These are phyloP conservation scores for Penicillium sp. DNA, from an alignment of 2,329 filamentous ascomycete species.

Conservation along the genomic window DNA sequence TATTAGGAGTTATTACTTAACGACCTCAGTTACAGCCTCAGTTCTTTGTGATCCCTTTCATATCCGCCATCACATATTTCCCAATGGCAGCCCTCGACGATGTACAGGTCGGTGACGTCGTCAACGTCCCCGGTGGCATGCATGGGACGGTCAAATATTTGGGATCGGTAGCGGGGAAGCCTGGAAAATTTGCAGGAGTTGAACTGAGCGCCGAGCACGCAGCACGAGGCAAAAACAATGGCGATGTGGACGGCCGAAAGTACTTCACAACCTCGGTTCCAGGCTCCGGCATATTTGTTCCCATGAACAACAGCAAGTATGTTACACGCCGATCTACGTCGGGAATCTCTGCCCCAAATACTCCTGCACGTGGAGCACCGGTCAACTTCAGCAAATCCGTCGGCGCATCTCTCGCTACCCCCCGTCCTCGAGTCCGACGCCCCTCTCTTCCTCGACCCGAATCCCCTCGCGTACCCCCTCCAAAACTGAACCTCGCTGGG, in stretches of 20 bases:
- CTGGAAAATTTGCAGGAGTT: slow-evolving; percentile 85
- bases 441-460: slow-evolving; percentile 83
- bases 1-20: slow-evolving; percentile 5
- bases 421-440: slow-evolving; percentile 62
- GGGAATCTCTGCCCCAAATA: slow-evolving; percentile 60
- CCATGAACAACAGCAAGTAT: slow-evolving; percentile 68
- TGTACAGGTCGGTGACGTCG: slow-evolving; percentile 72
- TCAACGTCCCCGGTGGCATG: slow-evolving; percentile 94
- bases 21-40: background rate
- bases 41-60: slow-evolving; percentile 3
- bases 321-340: slow-evolving; percentile 55
- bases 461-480: slow-evolving; percentile 65
- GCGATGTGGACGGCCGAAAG: slow-evolving; percentile 78
- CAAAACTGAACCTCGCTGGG: slow-evolving; percentile 53
- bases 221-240: slow-evolving; percentile 84
- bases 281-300: slow-evolving; percentile 90
- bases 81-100: slow-evolving; percentile 44
- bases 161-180: slow-evolving; percentile 81
- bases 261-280: slow-evolving; percentile 79
- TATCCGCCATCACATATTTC: background rate
- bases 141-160: slow-evolving; percentile 84
- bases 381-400: slow-evolving; percentile 86
- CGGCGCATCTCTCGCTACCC: slow-evolving; percentile 66
- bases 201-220: slow-evolving; percentile 81
- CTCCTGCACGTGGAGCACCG: slow-evolving; percentile 62